Evolutionary conservation across 495 filamentous ascomycete genomes (phyloP).

Genomic region (Hyaloscypha bicolor): DNA sequence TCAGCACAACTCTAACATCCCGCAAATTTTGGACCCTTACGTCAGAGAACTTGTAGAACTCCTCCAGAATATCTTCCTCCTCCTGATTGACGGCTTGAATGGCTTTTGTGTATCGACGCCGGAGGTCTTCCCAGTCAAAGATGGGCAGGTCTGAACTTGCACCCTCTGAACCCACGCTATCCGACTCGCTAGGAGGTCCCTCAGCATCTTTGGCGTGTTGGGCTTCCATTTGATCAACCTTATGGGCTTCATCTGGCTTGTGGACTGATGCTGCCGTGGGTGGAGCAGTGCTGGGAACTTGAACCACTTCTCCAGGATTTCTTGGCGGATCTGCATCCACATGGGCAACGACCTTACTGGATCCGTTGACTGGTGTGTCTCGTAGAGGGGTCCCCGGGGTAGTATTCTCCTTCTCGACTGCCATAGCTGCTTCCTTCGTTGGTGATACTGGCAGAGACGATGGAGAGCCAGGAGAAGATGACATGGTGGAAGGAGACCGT

Average conservation of each 20-base stretch:
- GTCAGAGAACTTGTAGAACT: conserved; percentile 64
- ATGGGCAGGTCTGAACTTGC: conserved; percentile 23
- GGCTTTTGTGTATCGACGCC: conserved; percentile 60
- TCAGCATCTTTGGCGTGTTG: not conserved
- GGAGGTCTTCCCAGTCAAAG: conserved; percentile 70
- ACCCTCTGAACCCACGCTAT: not conserved
- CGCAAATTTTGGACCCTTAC: conserved; percentile 39
- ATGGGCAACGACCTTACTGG: not conserved
- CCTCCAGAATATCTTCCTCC: conserved; percentile 63
- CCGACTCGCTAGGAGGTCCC: conserved; percentile 1
- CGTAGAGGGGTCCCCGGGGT: not conserved
- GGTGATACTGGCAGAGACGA: not conserved
- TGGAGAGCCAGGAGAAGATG: not conserved
- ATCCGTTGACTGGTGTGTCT: not conserved
- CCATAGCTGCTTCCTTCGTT: conserved; percentile 1
- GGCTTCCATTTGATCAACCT: not conserved
- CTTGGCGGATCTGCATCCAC: not conserved
- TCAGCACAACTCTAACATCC: not conserved
- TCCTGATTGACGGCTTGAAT: conserved; percentile 59
- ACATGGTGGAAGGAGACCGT: not conserved
- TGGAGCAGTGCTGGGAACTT: conserved; percentile 16
- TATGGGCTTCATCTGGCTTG: not conserved
- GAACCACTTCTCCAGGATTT: conserved; percentile 14
- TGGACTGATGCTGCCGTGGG: not conserved
- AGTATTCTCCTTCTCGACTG: not conserved